Percentiles rank a stretch among this genome's conserved stretches.
Evolutionary conservation across 805 yeast species (phyloP).

Genomic region (Sporopachydermia quercuum): DNA sequence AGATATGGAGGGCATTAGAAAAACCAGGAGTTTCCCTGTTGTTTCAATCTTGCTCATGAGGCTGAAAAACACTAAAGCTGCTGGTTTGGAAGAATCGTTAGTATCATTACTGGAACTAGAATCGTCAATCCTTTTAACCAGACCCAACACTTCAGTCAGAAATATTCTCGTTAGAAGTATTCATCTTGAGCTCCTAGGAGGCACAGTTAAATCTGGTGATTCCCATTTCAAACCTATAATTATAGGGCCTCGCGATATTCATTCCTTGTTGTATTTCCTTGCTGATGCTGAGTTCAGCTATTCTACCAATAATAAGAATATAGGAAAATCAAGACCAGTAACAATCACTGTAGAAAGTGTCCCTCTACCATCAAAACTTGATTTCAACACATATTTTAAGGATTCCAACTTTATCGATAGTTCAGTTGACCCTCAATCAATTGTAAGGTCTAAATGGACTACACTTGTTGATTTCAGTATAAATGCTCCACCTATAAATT

Average conservation of each 20-base stretch:
- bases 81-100: constrained; percentile 28
- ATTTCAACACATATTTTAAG: too few species aligned
- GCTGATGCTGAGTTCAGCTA: constrained; percentile 7
- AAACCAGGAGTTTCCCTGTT: constrained; percentile 14
- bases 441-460: constrained; percentile 21
- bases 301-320: constrained; percentile 2
- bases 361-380: neutral
- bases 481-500: constrained; percentile 18
- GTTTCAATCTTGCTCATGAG: constrained; percentile 28
- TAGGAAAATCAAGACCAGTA: constrained; percentile 3
- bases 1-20: neutral
- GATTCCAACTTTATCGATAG: neutral
- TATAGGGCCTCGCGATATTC: constrained; percentile 15
- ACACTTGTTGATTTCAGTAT: constrained; percentile 24
- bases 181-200: constrained; percentile 13
- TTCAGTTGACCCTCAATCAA: constrained; percentile 3
- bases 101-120: constrained; percentile 36
- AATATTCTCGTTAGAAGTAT: constrained; percentile 4
- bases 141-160: constrained; percentile 8
- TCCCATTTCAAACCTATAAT: constrained; percentile 15
- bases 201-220: constrained; percentile 11
- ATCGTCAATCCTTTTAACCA: constrained; percentile 25
- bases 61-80: constrained; percentile 32
- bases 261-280: constrained; percentile 15
- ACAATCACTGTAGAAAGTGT: neutral